Percentiles rank a stretch among this genome's conserved stretches.
Evolutionary conservation across 106 monocot genomes (phyloP).

Genomic region (Allium cepa): DNA sequence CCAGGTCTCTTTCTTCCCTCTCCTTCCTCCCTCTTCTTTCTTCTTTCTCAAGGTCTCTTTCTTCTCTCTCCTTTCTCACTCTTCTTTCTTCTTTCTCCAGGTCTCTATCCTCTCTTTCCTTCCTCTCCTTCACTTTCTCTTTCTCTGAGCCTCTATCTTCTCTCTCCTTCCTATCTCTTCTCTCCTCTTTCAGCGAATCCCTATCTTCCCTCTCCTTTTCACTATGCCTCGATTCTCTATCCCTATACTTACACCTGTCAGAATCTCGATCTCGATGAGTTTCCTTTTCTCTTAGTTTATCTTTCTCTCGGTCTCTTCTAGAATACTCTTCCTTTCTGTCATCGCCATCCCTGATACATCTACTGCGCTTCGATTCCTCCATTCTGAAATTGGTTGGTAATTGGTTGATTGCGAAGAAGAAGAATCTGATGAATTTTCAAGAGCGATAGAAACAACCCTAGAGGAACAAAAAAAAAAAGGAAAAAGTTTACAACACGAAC

Average conservation of each 20-base stretch:
- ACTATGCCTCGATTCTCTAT: too few species aligned
- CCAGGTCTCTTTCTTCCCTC: not conserved
- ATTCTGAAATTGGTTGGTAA: not conserved
- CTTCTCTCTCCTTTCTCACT: not conserved
- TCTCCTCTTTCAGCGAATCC: not conserved
- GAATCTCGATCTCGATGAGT: too few species aligned
- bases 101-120: not conserved
- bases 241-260: too few species aligned
- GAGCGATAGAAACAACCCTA: too few species aligned
- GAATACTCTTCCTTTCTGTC: constrained; percentile 4
- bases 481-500: too few species aligned
- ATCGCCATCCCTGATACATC: not conserved
- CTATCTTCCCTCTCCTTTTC: too few species aligned
- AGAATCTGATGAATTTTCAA: not conserved
- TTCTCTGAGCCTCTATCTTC: not conserved
- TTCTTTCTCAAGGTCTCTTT: not conserved
- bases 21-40: not conserved
- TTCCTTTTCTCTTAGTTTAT: too few species aligned
- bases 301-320: not conserved
- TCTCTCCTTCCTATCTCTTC: not conserved
- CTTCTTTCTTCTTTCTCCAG: not conserved
- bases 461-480: too few species aligned
- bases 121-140: not conserved
- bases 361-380: constrained; percentile 1
- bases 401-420: not conserved